phyloP scores from a whole-genome alignment of 148 eudicot species.

The Agrostemma githago region DNA sequence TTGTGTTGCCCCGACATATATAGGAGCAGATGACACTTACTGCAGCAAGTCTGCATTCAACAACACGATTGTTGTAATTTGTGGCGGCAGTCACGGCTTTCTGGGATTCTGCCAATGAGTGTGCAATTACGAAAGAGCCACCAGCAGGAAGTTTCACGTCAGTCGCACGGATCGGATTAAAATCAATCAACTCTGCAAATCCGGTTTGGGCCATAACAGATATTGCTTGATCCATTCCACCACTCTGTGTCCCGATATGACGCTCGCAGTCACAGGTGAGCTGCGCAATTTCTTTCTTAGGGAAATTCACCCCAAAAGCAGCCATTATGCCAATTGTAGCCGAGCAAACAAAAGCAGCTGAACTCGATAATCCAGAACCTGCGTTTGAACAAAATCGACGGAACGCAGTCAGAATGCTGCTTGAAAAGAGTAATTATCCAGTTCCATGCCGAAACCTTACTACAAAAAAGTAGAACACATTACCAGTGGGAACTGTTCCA shows the following conservation, averaged over 20 bases:
- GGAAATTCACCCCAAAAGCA: slow-evolving; percentile 56
- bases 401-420: slow-evolving; percentile 7
- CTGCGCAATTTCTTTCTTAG: slow-evolving; percentile 96
- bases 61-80: slow-evolving; percentile 95
- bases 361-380: slow-evolving; percentile 98
- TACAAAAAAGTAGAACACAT: neutral
- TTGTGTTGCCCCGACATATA: neutral
- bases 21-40: slow-evolving; percentile 41
- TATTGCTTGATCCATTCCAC: slow-evolving; percentile 99
- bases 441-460: neutral
- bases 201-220: slow-evolving; percentile 91
- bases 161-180: slow-evolving; percentile 93
- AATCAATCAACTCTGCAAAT: slow-evolving; percentile 87
- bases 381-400: slow-evolving; percentile 5
- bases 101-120: slow-evolving; percentile 91
- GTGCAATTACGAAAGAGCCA: slow-evolving; percentile 89
- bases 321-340: slow-evolving; percentile 93
- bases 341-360: slow-evolving; percentile 96
- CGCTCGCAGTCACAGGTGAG: slow-evolving; percentile 92
- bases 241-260: slow-evolving; percentile 96
- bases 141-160: slow-evolving; percentile 94
- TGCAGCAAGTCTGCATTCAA: slow-evolving; percentile 91
- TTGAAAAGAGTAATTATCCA: neutral
- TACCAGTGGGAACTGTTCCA: slow-evolving; percentile 97
- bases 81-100: slow-evolving; percentile 98